Percentiles rank a stretch among this genome's conserved stretches.
These are phyloP conservation scores for Aureobasidium melanogenum DNA, from an alignment of 2,329 filamentous ascomycete genomes.

Conservation along the genomic window DNA sequence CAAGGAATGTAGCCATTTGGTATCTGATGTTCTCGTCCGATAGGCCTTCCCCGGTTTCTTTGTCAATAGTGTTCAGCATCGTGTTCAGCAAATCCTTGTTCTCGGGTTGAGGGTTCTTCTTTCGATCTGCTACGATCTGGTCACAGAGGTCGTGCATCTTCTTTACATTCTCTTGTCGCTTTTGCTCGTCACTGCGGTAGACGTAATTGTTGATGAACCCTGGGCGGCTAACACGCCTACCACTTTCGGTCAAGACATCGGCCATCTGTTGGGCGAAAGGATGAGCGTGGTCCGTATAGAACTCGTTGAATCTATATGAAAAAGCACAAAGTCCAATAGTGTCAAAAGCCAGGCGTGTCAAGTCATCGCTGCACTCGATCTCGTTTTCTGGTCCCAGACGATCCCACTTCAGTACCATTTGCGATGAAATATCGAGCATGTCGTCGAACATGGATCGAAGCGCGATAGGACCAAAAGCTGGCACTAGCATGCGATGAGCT, in stretches of 20 bases:
- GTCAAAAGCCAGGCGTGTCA: background rate
- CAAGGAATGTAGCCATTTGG: slow-evolving; percentile 61
- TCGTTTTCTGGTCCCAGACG: background rate
- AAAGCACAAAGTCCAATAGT: background rate
- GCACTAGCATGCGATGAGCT: slow-evolving; percentile 36
- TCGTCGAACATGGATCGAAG: slow-evolving; percentile 36
- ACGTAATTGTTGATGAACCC: background rate
- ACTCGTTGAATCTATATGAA: background rate
- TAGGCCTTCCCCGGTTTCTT: slow-evolving; percentile 51
- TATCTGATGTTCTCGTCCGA: slow-evolving; percentile 54
- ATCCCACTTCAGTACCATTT: slow-evolving; percentile 22
- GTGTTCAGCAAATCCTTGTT: slow-evolving; percentile 50
- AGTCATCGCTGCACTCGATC: background rate
- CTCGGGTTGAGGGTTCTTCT: slow-evolving; percentile 1
- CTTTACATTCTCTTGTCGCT: background rate
- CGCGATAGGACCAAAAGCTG: slow-evolving; percentile 39
- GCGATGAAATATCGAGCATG: slow-evolving; percentile 26
- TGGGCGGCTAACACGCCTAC: background rate
- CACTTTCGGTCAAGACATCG: background rate
- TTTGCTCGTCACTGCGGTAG: background rate
- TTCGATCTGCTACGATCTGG: background rate
- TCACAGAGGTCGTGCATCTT: background rate
- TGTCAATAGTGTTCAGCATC: slow-evolving; percentile 51
- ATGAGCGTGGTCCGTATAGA: background rate
- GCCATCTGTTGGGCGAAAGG: background rate